A percentile compares a stretch with the other conserved stretches of the same genome.
phyloP scores from a whole-genome alignment of 2,329 filamentous ascomycete genomes.

The Nannizzia gypsea region DNA sequence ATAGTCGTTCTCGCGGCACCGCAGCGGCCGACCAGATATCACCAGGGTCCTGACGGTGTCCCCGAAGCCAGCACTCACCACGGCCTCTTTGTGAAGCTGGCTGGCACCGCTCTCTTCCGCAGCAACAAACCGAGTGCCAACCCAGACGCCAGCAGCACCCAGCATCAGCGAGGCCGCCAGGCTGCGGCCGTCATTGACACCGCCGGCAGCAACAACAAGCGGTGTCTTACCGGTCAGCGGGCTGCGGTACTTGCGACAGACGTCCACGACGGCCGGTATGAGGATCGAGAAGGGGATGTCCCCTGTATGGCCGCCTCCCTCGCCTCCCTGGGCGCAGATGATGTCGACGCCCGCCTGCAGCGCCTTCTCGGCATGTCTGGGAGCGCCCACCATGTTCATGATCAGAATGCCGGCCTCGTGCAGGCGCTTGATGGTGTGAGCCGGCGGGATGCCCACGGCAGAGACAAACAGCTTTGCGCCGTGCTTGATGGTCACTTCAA shows the following conservation, averaged over 20 bases:
- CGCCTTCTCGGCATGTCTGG: conserved; percentile 82
- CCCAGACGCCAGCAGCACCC: conserved; percentile 82
- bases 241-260: conserved; percentile 60
- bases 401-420: conserved; percentile 70
- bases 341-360: conserved; percentile 79
- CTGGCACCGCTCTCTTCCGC: conserved; percentile 69
- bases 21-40: conserved; percentile 65
- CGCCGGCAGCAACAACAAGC: conserved; percentile 79
- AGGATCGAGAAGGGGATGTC: conserved; percentile 77
- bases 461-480: conserved; percentile 77
- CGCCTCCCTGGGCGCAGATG: conserved; percentile 82
- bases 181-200: conserved; percentile 69
- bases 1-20: conserved; percentile 74
- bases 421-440: conserved; percentile 58
- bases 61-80: conserved; percentile 65
- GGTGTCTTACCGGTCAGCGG: conserved; percentile 58
- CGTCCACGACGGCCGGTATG: conserved; percentile 76
- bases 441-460: conserved; percentile 77
- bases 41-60: conserved; percentile 77
- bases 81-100: conserved; percentile 69
- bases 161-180: conserved; percentile 76
- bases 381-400: conserved; percentile 97
- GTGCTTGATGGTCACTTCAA: conserved; percentile 73
- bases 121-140: conserved; percentile 85
- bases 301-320: conserved; percentile 88